phyloP scores from a whole-genome alignment of 2,329 filamentous ascomycete genomes.

The Cyphellophora attinorum region DNA sequence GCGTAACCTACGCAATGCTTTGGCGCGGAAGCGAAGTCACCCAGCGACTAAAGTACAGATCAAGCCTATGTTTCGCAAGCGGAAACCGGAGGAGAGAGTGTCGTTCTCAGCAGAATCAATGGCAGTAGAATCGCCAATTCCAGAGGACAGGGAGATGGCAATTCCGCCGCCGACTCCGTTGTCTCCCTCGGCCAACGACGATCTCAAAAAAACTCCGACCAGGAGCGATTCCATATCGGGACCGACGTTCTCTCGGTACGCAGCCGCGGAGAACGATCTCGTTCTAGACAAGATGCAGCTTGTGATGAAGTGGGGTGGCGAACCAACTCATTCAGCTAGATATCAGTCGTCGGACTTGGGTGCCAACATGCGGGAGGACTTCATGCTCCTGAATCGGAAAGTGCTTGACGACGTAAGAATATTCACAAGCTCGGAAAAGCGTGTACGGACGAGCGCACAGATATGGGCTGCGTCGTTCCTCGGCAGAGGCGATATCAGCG shows the following conservation, averaged over 20 bases:
- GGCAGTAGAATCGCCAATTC: conserved; percentile 3
- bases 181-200: conserved; percentile 16
- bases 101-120: conserved; percentile 2
- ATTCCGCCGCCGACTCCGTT: conserved; percentile 4
- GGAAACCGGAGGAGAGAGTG: conserved; percentile 23
- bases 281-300: conserved; percentile 93
- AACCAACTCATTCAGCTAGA: conserved; percentile 91
- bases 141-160: conserved; percentile 4
- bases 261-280: conserved; percentile 83
- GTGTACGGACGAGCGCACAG: conserved; percentile 87
- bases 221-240: conserved; percentile 80
- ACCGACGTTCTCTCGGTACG: conserved; percentile 86
- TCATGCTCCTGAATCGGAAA: conserved; percentile 84
- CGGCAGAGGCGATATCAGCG: conserved; percentile 71
- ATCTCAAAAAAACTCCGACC: conserved; percentile 41
- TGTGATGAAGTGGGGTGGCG: conserved; percentile 98
- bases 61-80: conserved; percentile 96
- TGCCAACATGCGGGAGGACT: conserved; percentile 89
- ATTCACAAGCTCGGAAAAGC: conserved; percentile 89
- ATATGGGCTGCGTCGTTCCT: conserved; percentile 90
- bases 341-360: conserved; percentile 95
- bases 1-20: conserved; percentile 71
- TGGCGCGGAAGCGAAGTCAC: conserved; percentile 88
- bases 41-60: conserved; percentile 97
- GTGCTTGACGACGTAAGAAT: conserved; percentile 87